Conservation (phyloP, 139 green algal species). For the Eudorina sp. region DNA sequence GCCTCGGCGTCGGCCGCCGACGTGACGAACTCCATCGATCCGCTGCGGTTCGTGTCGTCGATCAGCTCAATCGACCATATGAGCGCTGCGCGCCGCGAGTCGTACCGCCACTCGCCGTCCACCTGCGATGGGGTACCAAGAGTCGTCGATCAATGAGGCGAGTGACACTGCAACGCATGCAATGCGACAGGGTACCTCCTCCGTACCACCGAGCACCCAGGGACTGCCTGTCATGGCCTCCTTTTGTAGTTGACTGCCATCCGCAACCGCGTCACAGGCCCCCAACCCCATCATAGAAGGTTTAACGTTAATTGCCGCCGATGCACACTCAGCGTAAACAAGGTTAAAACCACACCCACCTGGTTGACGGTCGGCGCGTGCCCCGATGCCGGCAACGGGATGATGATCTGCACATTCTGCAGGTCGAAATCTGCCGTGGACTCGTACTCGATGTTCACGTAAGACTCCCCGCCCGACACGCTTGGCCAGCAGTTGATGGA, state of each 20-base stretch:
- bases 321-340: background rate
- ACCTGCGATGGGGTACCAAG: constrained; percentile 63
- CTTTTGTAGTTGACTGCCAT: too few species aligned
- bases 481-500: constrained; percentile 98
- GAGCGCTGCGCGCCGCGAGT: constrained; percentile 76
- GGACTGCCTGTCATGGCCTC: too few species aligned
- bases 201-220: too few species aligned
- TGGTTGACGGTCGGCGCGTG: constrained; percentile 83
- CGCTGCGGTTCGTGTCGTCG: constrained; percentile 90
- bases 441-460: constrained; percentile 99
- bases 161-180: background rate
- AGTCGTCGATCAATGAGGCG: too few species aligned
- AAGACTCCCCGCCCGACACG: constrained; percentile 88
- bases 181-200: too few species aligned
- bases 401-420: constrained; percentile 92
- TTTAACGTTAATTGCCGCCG: too few species aligned
- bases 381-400: constrained; percentile 78
- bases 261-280: too few species aligned
- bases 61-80: constrained; percentile 95
- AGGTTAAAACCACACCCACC: constrained; percentile 35
- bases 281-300: too few species aligned
- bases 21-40: constrained; percentile 96
- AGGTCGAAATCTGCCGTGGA: constrained; percentile 86
- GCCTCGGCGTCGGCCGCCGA: constrained; percentile 76
- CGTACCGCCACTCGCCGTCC: constrained; percentile 92